Evolutionary conservation across 768 basidiomycete genomes (phyloP), one percentile per base, ranked within the genome.

Genomic region (Agaricus sinodeliciosus): DNA sequence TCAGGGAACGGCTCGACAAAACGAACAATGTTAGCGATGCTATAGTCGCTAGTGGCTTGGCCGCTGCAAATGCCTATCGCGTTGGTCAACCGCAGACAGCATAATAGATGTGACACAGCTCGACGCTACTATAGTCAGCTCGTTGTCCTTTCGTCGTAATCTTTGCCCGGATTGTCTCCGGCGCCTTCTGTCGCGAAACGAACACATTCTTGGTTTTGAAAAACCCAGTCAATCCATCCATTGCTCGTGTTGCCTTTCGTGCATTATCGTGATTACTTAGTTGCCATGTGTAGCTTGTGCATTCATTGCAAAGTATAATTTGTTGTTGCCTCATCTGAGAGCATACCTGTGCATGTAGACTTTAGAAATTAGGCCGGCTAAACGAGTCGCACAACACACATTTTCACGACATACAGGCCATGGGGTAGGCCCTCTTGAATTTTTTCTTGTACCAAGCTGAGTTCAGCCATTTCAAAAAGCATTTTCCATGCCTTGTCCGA

Each of bases 341-440:
- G 77, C 82, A 67, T 83, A 84, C 79, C 82, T 84, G 58, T 49
- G 35, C 35, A 42, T 51, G 37, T 18, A 53, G 42, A 40, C 13
- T 36, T 51, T 44, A n/a, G 50, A 37, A 43, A 28, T 5, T n/a
- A 11, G 25, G 37, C 12, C 16, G 45, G n/a, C 34, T 42, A 22
- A 34, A 25, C 44, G 57, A 35, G 26, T 19, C 35, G 43, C 49
- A 19, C 35, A 25, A 67, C 83, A 25, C 51, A 92, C 93, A 90
- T 90, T 75, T 90, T 93, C 1, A 97, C 94, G 25, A 75, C 74
- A 65, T 85, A 96, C 50, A 97, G 63, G 13, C 84, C 92, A 43
- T 71, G 75, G 0, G 92, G 92, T 44, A 98, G 79, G 1, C 95
- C 95, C 7, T 79, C 70, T 63, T 99, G 95, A 0, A 88, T 70